phyloP scores from a whole-genome alignment of 768 basidiomycete genomes.

The Porpolomopsis calyptriformis region DNA sequence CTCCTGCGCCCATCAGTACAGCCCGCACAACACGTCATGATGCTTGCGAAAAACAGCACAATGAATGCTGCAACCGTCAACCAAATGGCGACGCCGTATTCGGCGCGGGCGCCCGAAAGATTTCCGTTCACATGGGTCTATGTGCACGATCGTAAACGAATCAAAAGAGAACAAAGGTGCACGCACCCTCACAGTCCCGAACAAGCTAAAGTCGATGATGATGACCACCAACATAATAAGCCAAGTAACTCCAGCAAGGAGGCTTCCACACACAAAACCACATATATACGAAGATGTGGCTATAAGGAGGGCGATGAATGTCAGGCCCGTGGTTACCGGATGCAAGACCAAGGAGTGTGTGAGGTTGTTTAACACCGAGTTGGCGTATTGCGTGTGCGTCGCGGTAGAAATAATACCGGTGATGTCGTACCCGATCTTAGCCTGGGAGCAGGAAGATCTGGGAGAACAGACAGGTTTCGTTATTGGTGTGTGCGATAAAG shows the following conservation, averaged over 20 bases:
- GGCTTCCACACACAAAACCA: conserved; percentile 13
- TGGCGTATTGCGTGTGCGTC: conserved; percentile 16
- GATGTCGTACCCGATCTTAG: conserved; percentile 13
- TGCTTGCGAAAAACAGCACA: conserved; percentile 2
- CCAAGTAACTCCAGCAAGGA: conserved; percentile 13
- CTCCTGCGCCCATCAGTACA: not conserved
- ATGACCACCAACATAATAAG: conserved; percentile 9
- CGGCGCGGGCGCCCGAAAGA: conserved; percentile 4
- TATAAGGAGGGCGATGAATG: conserved; percentile 37
- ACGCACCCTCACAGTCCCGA: conserved; percentile 10
- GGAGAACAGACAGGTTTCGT: not conserved
- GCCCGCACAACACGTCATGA: not conserved
- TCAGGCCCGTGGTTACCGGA: conserved; percentile 40
- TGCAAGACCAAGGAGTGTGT: conserved; percentile 46
- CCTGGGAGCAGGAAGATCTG: conserved; percentile 9
- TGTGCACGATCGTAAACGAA: not conserved
- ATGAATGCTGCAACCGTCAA: conserved; percentile 12
- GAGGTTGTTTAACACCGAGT: conserved; percentile 35
- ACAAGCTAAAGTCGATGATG: conserved; percentile 13
- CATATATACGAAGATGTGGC: conserved; percentile 26
- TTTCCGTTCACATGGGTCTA: conserved; percentile 10
- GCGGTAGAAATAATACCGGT: conserved; percentile 10
- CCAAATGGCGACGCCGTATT: conserved; percentile 14
- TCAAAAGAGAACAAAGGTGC: not conserved
- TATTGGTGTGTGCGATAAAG: not conserved